Evolutionary conservation across 2,329 filamentous ascomycete genomes (phyloP), one percentile per base, ranked within the genome.

Genomic region (Neodidymelliopsis sp.): DNA sequence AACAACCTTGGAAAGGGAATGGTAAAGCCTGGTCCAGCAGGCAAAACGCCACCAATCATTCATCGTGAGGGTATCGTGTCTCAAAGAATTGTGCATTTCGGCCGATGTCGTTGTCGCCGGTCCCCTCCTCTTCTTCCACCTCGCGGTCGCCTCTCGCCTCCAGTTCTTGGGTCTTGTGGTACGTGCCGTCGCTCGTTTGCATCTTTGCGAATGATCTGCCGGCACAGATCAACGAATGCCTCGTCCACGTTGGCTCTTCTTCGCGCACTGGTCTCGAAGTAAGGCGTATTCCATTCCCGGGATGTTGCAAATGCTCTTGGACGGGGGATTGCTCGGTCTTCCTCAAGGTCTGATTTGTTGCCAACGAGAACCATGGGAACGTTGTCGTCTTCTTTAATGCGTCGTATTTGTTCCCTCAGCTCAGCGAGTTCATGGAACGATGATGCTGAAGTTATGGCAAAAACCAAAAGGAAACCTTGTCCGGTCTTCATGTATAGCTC

Each of bases 311-410:
- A 96, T 4, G 90, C 91, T 62, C 86, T 86, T 54, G 88, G 87
- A 40, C 90, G 84, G 10, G 88, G 85, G 7, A 96, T 89, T 15
- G 83, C 84, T 22, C 91, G 85, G 70, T 92, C 89, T 69, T 96
- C 91, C 74, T 94, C 90, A 31, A 96, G 81, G 67, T 96, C 91
- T 52, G 88, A 89, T 75, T 96, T 96, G 79, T 96, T 96, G 55
- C 91, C 91, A 35, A 95, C 91, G 54, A 96, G 90, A 38, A 96
- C 91, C 69, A 96, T 89, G 16, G 90, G 90, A 4, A 93, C 84
- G 54, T 86, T 87, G 45, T 91, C 88, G 73, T 93, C 89, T 71
- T 92, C 89, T 75, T 96, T 96, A 75, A 95, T 93, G 52, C 90
- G 89, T 53, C 91, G 87, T 56, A 96, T 95, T 74, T 96, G 90